phyloP scores from a whole-genome alignment of 108 stramenopile species.

The Nannochloropsis salina region DNA sequence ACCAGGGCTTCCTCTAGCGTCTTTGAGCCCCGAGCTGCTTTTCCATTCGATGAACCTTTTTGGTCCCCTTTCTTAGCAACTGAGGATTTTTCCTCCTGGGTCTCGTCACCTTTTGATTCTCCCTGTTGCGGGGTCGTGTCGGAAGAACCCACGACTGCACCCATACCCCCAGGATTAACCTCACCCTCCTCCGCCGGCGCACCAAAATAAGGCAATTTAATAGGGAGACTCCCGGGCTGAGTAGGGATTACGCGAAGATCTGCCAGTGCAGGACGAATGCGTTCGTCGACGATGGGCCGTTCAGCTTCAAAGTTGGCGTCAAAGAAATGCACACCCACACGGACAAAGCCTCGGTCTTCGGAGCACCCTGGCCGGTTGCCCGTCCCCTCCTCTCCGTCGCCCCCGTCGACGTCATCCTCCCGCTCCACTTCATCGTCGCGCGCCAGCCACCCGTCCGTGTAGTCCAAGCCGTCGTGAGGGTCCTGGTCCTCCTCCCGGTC shows the following conservation, averaged over 20 bases:
- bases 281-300: neutral
- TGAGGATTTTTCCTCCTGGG: neutral
- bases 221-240: neutral
- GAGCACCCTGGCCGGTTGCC: neutral
- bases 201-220: neutral
- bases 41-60: too few species aligned
- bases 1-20: neutral
- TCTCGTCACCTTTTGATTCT: neutral
- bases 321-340: neutral
- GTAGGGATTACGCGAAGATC: slow-evolving; percentile 3
- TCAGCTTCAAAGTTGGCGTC: neutral
- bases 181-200: neutral
- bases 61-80: neutral
- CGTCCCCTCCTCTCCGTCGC: slow-evolving; percentile 21
- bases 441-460: slow-evolving; percentile 47
- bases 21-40: neutral
- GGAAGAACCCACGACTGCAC: neutral
- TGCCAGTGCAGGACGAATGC: neutral
- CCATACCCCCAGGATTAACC: neutral
- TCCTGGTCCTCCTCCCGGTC: slow-evolving; percentile 46
- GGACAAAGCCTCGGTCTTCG: neutral
- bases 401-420: slow-evolving; percentile 32
- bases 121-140: neutral
- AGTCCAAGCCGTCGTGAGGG: slow-evolving; percentile 44
- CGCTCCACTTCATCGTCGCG: slow-evolving; percentile 47